A percentile compares a stretch with the other conserved stretches of the same genome.
Conservation (phyloP, 2,329 filamentous ascomycete species). For the Hypoxylon sp. region DNA sequence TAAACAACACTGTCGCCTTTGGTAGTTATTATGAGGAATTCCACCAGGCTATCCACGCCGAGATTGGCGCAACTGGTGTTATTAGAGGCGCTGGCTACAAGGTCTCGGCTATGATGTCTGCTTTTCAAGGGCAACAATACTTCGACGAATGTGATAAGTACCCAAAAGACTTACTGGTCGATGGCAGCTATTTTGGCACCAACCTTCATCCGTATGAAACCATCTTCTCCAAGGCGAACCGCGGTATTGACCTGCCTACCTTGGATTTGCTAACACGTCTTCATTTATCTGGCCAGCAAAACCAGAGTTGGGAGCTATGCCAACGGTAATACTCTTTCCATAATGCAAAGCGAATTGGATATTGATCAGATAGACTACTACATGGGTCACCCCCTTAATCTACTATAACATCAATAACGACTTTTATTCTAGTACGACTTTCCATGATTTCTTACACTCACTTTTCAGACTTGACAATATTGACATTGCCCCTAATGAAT, state of each 20-base stretch:
- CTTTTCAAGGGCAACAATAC: conserved; percentile 50
- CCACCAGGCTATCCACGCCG: conserved; percentile 54
- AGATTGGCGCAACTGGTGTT: conserved; percentile 53
- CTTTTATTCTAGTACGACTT: neutral
- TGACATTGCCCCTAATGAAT: neutral
- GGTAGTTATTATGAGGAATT: conserved; percentile 53
- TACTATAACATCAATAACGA: too few relatives aligned
- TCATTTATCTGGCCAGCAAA: conserved; percentile 47
- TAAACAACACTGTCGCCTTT: conserved; percentile 52
- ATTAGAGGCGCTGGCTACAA: conserved; percentile 53
- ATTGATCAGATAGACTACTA: neutral
- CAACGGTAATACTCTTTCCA: neutral
- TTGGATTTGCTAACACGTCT: conserved; percentile 53
- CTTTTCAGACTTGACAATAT: neutral
- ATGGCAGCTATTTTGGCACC: conserved; percentile 55
- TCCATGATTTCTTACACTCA: neutral
- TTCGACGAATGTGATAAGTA: conserved; percentile 47
- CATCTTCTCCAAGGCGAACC: conserved; percentile 58
- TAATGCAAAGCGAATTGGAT: neutral
- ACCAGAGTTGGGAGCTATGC: conserved; percentile 50
- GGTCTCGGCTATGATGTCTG: conserved; percentile 56
- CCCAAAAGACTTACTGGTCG: conserved; percentile 50
- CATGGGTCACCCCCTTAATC: too few relatives aligned
- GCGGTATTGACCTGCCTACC: conserved; percentile 51
- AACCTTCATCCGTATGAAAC: conserved; percentile 59